These are phyloP conservation scores for Citrus sp. DNA, from an alignment of 345 rosid genomes.

Conservation along the genomic window DNA sequence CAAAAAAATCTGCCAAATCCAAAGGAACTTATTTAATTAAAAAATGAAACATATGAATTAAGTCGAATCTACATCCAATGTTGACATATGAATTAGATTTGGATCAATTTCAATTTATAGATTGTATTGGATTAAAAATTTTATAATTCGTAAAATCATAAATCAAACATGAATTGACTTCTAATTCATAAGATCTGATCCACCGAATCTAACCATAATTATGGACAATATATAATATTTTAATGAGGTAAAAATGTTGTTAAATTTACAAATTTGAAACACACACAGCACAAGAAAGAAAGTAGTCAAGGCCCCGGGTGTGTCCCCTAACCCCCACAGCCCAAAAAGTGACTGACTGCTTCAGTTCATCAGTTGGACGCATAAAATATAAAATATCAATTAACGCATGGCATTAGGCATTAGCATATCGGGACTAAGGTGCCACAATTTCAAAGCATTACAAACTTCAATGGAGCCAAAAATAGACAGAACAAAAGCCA, in stretches of 20 bases:
- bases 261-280: not conserved
- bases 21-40: too few species aligned
- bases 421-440: not conserved
- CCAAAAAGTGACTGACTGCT: not conserved
- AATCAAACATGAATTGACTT: too few species aligned
- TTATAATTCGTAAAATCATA: too few species aligned
- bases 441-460: slow-evolving; percentile 5
- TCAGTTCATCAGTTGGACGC: not conserved
- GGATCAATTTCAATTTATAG: rapidly evolving
- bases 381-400: not conserved
- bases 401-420: slow-evolving; percentile 14
- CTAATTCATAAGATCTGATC: too few species aligned
- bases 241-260: too few species aligned
- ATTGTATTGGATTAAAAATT: too few species aligned
- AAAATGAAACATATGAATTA: too few species aligned
- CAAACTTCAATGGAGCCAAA: slow-evolving; percentile 16
- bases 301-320: not conserved
- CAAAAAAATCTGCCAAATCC: rapidly evolving
- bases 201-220: too few species aligned
- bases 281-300: not conserved
- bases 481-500: not conserved
- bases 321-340: not conserved
- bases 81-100: rapidly evolving
- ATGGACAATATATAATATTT: too few species aligned
- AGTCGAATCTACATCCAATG: rapidly evolving